Base-by-base conservation (phyloP, 2,329 filamentous ascomycete species). In the Exophiala sp. region DNA sequence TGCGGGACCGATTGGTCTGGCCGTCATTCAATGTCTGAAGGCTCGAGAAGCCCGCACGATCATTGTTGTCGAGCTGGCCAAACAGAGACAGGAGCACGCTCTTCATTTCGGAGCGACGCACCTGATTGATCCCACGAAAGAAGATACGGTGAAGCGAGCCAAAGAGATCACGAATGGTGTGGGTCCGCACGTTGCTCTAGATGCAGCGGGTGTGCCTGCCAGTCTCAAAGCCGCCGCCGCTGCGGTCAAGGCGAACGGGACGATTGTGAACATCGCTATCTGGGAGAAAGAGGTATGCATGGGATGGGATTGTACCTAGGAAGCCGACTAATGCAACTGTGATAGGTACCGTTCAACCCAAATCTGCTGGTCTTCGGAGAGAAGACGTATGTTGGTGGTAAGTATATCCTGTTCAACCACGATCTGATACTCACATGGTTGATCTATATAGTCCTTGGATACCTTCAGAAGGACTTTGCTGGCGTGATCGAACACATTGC, bases 211-310 rank as follows among this genome's bases (percentile, higher is more conserved):
- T 5, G 80, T 85, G 16, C 73, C 78, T n/a, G 71, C 71, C 1
- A 78, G 72, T n/a, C 61, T 78, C 3, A 65, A 72, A 35, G 64
- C 55, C 60, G 81, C 68, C 61, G 80, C 76, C 38, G 66, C 73
- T 16, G 73, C 78, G 0, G 76, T 83, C 2, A 72, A 75, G 45
- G 72, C 75, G 0, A 72, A 78, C 34, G 84, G 83, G 0, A 80
- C 79, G 0, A 73, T 87, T 0, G 75, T 86, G 2, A 86, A 86
- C 56, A 76, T 86, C n/a, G 81, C 83, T 0, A 80, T 86, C 2
- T 86, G 81, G 81, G 81, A 84, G 62, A 80, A 75, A 49, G 70
- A n/a, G n/a, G n/a, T n/a, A n/a, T n/a, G n/a, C n/a, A n/a, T n/a
- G n/a, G n/a, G n/a, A n/a, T n/a, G n/a, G n/a, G n/a, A n/a, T n/a